Conservation (phyloP, 2,329 filamentous ascomycete genomes). For the Alternaria sp. region DNA sequence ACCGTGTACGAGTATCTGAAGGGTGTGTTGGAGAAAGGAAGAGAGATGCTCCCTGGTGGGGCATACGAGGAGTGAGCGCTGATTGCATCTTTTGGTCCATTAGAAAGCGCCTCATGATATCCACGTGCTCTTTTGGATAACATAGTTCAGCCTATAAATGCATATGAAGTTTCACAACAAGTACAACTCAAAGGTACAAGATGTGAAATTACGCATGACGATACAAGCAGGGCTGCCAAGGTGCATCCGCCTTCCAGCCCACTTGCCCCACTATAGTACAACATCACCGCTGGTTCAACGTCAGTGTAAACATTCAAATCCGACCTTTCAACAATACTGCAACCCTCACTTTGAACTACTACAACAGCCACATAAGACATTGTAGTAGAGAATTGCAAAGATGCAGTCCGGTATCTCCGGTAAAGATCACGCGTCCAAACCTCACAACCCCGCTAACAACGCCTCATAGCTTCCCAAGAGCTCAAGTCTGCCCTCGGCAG, state of each 20-base stretch:
- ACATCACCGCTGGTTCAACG: conserved; percentile 13
- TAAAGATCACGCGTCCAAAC: conserved; percentile 45
- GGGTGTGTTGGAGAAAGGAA: conserved; percentile 56
- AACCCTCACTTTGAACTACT: background rate
- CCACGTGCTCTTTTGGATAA: background rate
- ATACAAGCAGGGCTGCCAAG: conserved; percentile 10
- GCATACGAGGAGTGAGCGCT: conserved; percentile 57
- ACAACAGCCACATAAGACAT: background rate
- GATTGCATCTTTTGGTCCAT: background rate
- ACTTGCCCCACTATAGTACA: conserved; percentile 31
- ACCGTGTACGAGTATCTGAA: conserved; percentile 64
- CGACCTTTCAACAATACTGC: background rate
- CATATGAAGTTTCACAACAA: background rate
- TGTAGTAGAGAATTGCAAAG: conserved; percentile 28
- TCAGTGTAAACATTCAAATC: conserved; percentile 16
- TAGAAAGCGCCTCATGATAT: conserved; percentile 20
- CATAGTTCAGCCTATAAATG: background rate
- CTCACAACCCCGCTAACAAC: conserved; percentile 23
- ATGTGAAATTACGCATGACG: background rate
- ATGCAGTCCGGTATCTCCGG: conserved; percentile 86
- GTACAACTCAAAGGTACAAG: background rate
- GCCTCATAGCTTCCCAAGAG: conserved; percentile 70
- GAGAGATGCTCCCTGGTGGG: conserved; percentile 58
- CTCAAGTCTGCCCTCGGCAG: conserved; percentile 76
- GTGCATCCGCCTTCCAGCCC: conserved; percentile 16